Base-by-base conservation (phyloP, 139 green algal genomes). In the Diplosphaera chodatii region DNA sequence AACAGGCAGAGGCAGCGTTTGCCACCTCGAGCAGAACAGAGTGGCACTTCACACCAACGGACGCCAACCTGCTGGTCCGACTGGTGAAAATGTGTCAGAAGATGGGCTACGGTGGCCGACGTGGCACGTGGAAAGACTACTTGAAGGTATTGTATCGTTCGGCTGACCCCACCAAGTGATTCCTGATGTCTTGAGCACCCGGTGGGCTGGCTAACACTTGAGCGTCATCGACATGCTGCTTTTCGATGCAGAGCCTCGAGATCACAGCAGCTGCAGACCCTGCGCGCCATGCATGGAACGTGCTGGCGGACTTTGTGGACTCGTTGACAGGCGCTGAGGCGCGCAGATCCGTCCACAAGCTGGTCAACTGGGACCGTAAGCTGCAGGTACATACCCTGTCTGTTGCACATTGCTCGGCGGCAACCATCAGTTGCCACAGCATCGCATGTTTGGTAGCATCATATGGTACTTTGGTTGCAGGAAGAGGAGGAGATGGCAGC, bases 11-110 rank as follows among this genome's bases (percentile, higher is more conserved):
- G 16, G 3, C 48, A 25, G 18, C 22, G 16, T 10, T 59, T 3
- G 16, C 48, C 8, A 59, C 13, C 48, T 5, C 48, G 3, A 59
- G 48, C 48, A 18, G 16, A 4, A 3, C 13, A 4, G 16, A 27
- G 37, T 34, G 40, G 69, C 23, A 40, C 22, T 29, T 74, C 64
- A 34, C 31, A 18, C 30, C 31, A 13, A 18, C 32, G 23, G 32
- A 74, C 59, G 33, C 31, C 8, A 28, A 64, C 1, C 2, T 75
- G 63, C 28, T 75, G 37, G 32, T 75, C 22, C 70, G 70, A 1
- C 20, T 75, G 3, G 63, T 75, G 2, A 75, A 75, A 25, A 33
- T 69, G 4, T 69, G 33, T 21, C 70, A 75, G n/a, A 75, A 69
- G 37, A 31, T 34, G 13, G 66, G 55, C 22, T 27, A 62, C 10